A percentile compares a stretch with the other conserved stretches of the same genome.
Conservation (phyloP, 805 yeast genomes). For the Metschnikowia sp. region DNA sequence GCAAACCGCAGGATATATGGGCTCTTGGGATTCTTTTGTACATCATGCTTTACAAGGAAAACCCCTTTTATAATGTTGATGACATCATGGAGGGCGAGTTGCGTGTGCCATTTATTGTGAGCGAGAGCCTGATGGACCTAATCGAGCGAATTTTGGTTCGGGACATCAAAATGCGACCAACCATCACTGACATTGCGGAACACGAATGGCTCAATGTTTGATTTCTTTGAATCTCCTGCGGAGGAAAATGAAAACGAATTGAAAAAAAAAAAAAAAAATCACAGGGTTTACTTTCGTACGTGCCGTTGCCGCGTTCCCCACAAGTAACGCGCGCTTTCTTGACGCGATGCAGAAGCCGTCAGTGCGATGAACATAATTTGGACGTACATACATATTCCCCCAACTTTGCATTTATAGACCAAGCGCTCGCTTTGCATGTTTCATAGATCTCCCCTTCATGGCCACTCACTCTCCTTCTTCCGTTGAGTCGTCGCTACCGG, state of each 20-base stretch:
- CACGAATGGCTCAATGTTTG: slow-evolving; percentile 59
- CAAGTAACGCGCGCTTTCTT: slow-evolving; percentile 6
- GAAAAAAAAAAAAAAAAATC: too few species aligned
- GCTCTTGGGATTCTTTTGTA: slow-evolving; percentile 89
- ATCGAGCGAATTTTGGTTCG: slow-evolving; percentile 67
- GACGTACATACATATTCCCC: background rate
- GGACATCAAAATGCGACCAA: slow-evolving; percentile 64
- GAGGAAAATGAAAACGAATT: too few species aligned
- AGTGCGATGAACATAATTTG: too few species aligned
- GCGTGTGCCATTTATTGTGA: slow-evolving; percentile 63
- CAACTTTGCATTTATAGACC: background rate
- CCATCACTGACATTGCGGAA: slow-evolving; percentile 63
- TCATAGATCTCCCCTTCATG: background rate
- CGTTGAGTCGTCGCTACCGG: background rate
- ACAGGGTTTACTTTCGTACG: too few species aligned
- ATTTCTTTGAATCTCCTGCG: background rate
- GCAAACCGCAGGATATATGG: slow-evolving; percentile 96
- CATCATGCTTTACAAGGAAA: slow-evolving; percentile 87
- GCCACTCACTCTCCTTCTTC: background rate
- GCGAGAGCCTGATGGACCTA: slow-evolving; percentile 58
- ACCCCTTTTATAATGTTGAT: slow-evolving; percentile 93
- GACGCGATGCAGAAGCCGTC: slow-evolving; percentile 5
- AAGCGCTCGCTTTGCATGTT: background rate
- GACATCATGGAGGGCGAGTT: slow-evolving; percentile 91
- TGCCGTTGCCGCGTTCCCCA: too few species aligned